These are phyloP conservation scores for Hypoxylon crocopeplum DNA, from an alignment of 495 filamentous ascomycete species.

Conservation along the genomic window DNA sequence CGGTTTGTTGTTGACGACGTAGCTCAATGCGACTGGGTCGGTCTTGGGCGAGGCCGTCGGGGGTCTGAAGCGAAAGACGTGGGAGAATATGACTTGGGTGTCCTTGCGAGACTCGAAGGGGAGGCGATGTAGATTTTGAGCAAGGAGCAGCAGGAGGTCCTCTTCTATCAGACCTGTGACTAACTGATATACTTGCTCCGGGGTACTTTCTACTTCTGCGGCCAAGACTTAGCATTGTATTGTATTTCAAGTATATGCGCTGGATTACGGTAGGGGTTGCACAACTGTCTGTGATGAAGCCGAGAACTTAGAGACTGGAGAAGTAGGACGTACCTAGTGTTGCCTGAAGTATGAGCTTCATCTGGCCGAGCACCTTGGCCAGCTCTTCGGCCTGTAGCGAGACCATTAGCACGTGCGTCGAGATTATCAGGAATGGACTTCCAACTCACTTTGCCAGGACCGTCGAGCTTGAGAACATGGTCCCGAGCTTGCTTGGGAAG, in stretches of 20 bases:
- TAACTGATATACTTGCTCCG: slow-evolving; percentile 83
- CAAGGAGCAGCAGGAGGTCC: slow-evolving; percentile 84
- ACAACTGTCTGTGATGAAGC: slow-evolving; percentile 3
- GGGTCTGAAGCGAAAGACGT: slow-evolving; percentile 81
- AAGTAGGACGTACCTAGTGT: slow-evolving; percentile 67
- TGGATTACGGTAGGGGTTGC: background rate
- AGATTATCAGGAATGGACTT: background rate
- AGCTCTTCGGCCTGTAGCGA: slow-evolving; percentile 68
- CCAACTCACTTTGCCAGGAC: slow-evolving; percentile 57
- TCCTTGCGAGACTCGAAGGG: slow-evolving; percentile 96
- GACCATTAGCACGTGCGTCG: background rate
- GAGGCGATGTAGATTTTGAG: slow-evolving; percentile 76
- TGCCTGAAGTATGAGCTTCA: slow-evolving; percentile 84
- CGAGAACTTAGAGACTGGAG: background rate
- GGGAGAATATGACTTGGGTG: slow-evolving; percentile 87
- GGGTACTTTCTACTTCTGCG: slow-evolving; percentile 81
- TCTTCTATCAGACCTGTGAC: slow-evolving; percentile 82
- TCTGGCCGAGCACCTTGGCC: slow-evolving; percentile 76
- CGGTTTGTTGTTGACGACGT: slow-evolving; percentile 82
- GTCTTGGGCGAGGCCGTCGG: slow-evolving; percentile 61
- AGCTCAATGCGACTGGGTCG: slow-evolving; percentile 82
- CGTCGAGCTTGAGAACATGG: slow-evolving; percentile 61
- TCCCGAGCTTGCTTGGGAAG: slow-evolving; percentile 61
- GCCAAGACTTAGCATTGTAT: slow-evolving; percentile 13
- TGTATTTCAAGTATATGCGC: background rate